Conservation (phyloP, 164 flowering plant genomes). For the Vitis vinifera region DNA sequence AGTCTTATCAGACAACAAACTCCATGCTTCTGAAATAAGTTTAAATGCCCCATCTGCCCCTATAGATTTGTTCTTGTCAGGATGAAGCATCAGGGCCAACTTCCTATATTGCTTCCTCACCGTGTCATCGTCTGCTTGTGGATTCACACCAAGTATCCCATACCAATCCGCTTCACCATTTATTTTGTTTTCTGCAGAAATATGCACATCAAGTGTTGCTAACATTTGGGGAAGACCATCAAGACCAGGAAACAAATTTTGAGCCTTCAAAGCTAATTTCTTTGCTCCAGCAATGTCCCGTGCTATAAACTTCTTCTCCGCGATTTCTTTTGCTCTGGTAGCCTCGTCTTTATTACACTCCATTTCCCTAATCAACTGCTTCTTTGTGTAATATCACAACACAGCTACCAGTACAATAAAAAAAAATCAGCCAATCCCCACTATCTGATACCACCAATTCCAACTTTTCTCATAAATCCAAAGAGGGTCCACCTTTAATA, state of each 20-base stretch:
- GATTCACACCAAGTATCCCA: slow-evolving; percentile 68
- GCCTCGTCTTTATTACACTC: slow-evolving; percentile 92
- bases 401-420: slow-evolving; percentile 5
- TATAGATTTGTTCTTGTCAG: slow-evolving; percentile 86
- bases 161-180: slow-evolving; percentile 81
- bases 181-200: slow-evolving; percentile 61
- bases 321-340: slow-evolving; percentile 64
- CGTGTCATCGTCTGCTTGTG: slow-evolving; percentile 68
- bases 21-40: slow-evolving; percentile 86
- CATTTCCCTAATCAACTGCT: slow-evolving; percentile 32
- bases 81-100: slow-evolving; percentile 86
- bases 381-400: background rate
- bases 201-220: slow-evolving; percentile 60
- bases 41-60: slow-evolving; percentile 98
- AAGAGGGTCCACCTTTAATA: background rate
- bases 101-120: slow-evolving; percentile 78
- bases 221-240: slow-evolving; percentile 76
- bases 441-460: slow-evolving; percentile 11
- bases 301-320: slow-evolving; percentile 60
- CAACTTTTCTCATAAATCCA: slow-evolving; percentile 15
- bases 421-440: slow-evolving; percentile 19
- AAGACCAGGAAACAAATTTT: slow-evolving; percentile 61
- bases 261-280: slow-evolving; percentile 79
- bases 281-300: slow-evolving; percentile 66
- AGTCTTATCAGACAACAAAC: slow-evolving; percentile 70